These are phyloP conservation scores for Pichia terricola DNA, from an alignment of 1,139 yeast genomes.

Conservation along the genomic window DNA sequence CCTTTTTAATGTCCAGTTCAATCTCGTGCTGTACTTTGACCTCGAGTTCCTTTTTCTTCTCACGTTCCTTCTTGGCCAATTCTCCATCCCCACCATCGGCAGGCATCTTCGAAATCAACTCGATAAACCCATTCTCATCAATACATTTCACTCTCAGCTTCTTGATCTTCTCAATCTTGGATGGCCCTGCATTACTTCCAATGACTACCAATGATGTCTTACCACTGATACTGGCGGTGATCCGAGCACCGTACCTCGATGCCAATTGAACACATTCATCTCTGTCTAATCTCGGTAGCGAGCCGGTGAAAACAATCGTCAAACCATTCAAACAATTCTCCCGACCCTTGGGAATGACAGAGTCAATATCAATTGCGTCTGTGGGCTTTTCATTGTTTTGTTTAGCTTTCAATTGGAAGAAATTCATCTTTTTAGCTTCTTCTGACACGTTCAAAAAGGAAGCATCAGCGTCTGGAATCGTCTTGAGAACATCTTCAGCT, in stretches of 20 bases:
- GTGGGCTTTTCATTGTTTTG: slow-evolving; percentile 17
- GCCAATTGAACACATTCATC: slow-evolving; percentile 69
- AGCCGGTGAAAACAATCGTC: slow-evolving; percentile 91
- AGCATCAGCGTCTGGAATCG: slow-evolving; percentile 56
- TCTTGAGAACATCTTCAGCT: slow-evolving; percentile 47
- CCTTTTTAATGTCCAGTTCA: slow-evolving; percentile 17
- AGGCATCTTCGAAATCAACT: slow-evolving; percentile 72
- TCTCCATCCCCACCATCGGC: slow-evolving; percentile 83
- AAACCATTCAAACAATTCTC: slow-evolving; percentile 80
- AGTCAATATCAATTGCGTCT: slow-evolving; percentile 1
- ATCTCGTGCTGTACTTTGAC: slow-evolving; percentile 31
- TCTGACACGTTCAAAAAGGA: slow-evolving; percentile 39
- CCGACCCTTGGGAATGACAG: slow-evolving; percentile 56
- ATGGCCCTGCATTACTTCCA: slow-evolving; percentile 96
- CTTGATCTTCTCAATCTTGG: slow-evolving; percentile 77
- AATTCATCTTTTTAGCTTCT: slow-evolving; percentile 43
- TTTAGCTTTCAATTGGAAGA: slow-evolving; percentile 38
- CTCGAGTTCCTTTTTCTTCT: slow-evolving; percentile 46
- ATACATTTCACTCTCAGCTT: slow-evolving; percentile 69
- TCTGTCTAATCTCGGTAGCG: slow-evolving; percentile 70
- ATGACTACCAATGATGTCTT: slow-evolving; percentile 83
- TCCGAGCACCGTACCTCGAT: slow-evolving; percentile 86
- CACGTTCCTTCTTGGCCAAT: slow-evolving; percentile 62
- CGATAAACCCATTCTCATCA: slow-evolving; percentile 76
- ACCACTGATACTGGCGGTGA: slow-evolving; percentile 76